phyloP scores from a whole-genome alignment of 2,329 filamentous ascomycete species.

The Trichoderma atroviride region DNA sequence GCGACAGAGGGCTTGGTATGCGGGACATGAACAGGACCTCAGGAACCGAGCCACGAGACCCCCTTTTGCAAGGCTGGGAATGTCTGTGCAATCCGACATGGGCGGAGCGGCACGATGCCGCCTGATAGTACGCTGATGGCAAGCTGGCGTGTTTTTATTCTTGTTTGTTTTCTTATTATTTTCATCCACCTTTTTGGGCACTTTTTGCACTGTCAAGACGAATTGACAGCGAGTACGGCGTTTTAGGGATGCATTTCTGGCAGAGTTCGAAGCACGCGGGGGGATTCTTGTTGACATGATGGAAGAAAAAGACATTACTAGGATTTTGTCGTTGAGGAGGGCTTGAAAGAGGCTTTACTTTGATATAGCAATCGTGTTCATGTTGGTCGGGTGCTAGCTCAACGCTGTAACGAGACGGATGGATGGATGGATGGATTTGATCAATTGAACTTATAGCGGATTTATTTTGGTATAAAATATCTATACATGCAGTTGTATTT shows the following conservation, averaged over 20 bases:
- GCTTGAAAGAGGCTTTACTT: conserved; percentile 2
- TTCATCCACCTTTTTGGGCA: neutral
- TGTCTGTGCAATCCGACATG: conserved; percentile 8
- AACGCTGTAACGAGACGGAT: neutral
- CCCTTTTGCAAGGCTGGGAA: conserved; percentile 9
- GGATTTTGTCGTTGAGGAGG: conserved; percentile 11
- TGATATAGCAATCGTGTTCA: neutral
- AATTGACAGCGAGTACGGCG: conserved; percentile 29
- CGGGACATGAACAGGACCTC: conserved; percentile 27
- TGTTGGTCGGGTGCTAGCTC: conserved; percentile 5
- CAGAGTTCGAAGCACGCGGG: conserved; percentile 20
- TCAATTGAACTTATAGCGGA: conserved; percentile 6
- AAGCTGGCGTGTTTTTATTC: conserved; percentile 5
- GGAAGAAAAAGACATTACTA: conserved; percentile 19
- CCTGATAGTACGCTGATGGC: conserved; percentile 9
- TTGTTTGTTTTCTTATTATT: neutral
- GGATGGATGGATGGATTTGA: neutral
- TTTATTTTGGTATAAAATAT: neutral
- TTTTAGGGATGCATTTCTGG: conserved; percentile 25
- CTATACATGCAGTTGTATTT: neutral
- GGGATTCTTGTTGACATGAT: conserved; percentile 17
- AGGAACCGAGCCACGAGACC: conserved; percentile 14
- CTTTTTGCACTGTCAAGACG: conserved; percentile 15
- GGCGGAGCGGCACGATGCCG: neutral
- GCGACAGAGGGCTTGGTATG: conserved; percentile 26